phyloP scores from a whole-genome alignment of 345 rosid genomes.

The Clarkia xantiana region DNA sequence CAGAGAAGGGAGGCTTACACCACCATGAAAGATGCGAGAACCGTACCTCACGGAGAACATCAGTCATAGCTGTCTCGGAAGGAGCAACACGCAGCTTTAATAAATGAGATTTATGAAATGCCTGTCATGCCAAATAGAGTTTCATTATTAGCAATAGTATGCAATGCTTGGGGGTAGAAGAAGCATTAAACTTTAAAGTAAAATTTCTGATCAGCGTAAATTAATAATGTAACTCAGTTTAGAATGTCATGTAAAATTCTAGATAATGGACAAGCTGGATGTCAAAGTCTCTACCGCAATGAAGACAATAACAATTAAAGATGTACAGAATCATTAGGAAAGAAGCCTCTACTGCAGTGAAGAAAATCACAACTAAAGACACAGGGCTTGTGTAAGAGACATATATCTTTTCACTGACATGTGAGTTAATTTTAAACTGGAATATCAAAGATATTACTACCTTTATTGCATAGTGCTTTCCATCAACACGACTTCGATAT shows the following conservation, averaged over 20 bases:
- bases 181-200: no score
- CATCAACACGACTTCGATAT: constrained; percentile 62
- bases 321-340: constrained; percentile 1
- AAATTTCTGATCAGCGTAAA: no score
- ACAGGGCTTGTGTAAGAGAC: background rate
- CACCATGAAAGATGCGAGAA: background rate
- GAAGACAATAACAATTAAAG: no score
- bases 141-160: no score
- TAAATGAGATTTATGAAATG: constrained; percentile 89
- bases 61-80: constrained; percentile 97
- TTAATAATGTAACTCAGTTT: no score
- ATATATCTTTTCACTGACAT: background rate
- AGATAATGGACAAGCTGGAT: no score
- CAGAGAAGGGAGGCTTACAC: background rate
- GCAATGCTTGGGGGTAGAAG: no score
- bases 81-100: constrained; percentile 81
- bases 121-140: constrained; percentile 29
- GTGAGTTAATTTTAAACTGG: background rate
- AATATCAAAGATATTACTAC: constrained; percentile 17
- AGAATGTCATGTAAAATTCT: no score
- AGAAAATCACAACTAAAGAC: background rate
- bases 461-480: constrained; percentile 84
- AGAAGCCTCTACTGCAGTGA: background rate
- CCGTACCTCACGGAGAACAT: constrained; percentile 87
- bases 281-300: no score